These are phyloP conservation scores for Sclerotiophoma versabilis DNA, from an alignment of 2,329 filamentous ascomycete species.

Conservation along the genomic window DNA sequence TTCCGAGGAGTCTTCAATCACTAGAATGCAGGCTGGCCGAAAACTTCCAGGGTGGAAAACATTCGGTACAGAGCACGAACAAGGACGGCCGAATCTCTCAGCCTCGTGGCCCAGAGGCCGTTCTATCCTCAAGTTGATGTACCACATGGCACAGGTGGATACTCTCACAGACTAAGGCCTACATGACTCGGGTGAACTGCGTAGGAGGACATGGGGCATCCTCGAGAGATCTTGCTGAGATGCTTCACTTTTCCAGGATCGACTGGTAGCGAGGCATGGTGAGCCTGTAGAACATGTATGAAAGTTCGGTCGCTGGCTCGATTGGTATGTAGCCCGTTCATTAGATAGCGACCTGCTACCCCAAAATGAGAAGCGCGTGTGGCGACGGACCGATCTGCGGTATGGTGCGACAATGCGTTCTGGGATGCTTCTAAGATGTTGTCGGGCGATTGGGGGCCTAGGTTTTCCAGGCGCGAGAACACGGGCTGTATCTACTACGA, in stretches of 20 bases:
- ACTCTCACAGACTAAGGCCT: background rate
- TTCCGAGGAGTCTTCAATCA: conserved; percentile 1
- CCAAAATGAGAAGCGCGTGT: background rate
- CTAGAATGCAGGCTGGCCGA: background rate
- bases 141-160: conserved; percentile 17
- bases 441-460: background rate
- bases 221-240: background rate
- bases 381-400: background rate
- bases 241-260: conserved; percentile 1
- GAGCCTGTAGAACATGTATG: background rate
- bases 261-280: conserved; percentile 2
- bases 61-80: conserved; percentile 4
- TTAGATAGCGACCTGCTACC: background rate
- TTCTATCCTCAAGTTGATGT: conserved; percentile 7
- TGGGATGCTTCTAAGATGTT: background rate
- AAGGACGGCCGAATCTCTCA: conserved; percentile 6
- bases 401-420: conserved; percentile 4
- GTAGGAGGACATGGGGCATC: conserved; percentile 2
- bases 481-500: conserved; percentile 1
- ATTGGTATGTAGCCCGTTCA: background rate
- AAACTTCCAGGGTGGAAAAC: background rate
- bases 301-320: conserved; percentile 1
- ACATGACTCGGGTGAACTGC: conserved; percentile 10
- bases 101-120: conserved; percentile 6
- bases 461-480: background rate